Conservation (phyloP, 1,139 yeast species). For the Arxiozyma slooffiae region DNA sequence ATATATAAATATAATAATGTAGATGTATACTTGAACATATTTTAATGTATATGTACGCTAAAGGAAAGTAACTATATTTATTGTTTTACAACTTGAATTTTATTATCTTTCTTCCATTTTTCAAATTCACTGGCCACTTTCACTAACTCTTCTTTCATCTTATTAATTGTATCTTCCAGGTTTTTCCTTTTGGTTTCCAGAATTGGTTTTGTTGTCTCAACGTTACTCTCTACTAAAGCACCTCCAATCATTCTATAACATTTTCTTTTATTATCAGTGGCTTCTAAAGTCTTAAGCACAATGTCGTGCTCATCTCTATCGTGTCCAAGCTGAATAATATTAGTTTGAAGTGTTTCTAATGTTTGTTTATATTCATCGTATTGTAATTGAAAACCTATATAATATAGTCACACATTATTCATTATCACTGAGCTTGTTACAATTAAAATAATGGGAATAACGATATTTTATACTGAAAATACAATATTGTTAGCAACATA, state of each 20-base stretch:
- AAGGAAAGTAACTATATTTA: conserved; percentile 19
- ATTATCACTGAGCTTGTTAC: background rate
- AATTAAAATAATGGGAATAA: background rate
- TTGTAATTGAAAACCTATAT: conserved; percentile 43
- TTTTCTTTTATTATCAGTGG: conserved; percentile 46
- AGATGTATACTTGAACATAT: background rate
- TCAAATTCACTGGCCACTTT: conserved; percentile 48
- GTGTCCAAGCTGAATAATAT: conserved; percentile 42
- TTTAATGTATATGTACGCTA: conserved; percentile 39
- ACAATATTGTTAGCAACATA: background rate
- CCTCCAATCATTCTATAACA: conserved; percentile 95
- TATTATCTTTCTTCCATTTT: conserved; percentile 56
- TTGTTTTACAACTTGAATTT: conserved; percentile 51
- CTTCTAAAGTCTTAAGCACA: conserved; percentile 47
- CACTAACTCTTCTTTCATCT: conserved; percentile 39
- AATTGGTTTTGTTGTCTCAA: conserved; percentile 63
- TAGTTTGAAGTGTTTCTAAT: conserved; percentile 47
- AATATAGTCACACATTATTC: background rate
- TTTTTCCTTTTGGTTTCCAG: conserved; percentile 49
- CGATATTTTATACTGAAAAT: too few species aligned
- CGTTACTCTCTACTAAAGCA: conserved; percentile 74
- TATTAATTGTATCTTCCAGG: conserved; percentile 36
- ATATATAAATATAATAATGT: background rate
- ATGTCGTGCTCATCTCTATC: conserved; percentile 45
- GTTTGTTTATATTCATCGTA: conserved; percentile 55